Evolutionary conservation across 345 rosid species (phyloP).

Genomic region (Bretschneidera sinensis): DNA sequence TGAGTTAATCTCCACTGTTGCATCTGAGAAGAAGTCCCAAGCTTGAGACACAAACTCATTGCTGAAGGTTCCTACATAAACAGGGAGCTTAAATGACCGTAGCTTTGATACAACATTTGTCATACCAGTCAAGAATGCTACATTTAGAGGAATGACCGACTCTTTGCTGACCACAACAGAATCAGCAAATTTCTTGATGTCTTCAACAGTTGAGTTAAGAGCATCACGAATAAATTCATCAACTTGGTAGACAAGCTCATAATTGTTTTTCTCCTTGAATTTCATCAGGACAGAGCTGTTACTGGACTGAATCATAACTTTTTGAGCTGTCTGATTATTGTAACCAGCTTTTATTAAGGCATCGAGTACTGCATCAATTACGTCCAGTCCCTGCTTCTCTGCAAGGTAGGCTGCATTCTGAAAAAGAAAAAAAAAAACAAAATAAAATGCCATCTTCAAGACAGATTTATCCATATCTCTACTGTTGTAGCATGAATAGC

Average conservation of each 20-base stretch:
- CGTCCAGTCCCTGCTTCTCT: conserved; percentile 42
- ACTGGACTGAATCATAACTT: conserved; percentile 81
- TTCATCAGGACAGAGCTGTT: conserved; percentile 65
- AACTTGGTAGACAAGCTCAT: conserved; percentile 59
- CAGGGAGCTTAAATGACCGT: conserved; percentile 43
- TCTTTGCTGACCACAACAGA: conserved; percentile 53
- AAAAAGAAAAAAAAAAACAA: conserved; percentile 18
- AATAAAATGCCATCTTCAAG: conserved; percentile 9
- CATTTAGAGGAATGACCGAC: conserved; percentile 40
- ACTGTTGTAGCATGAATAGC: not conserved
- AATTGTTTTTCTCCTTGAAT: conserved; percentile 42
- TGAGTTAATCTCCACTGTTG: conserved; percentile 73
- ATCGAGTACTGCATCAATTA: conserved; percentile 50
- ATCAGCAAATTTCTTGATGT: conserved; percentile 62
- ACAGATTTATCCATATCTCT: not conserved
- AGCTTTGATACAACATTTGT: conserved; percentile 52
- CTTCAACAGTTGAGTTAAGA: conserved; percentile 35
- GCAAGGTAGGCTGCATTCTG: conserved; percentile 80
- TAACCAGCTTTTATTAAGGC: conserved; percentile 63
- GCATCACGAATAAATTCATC: conserved; percentile 64
- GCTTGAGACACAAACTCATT: conserved; percentile 89
- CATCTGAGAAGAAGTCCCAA: conserved; percentile 81
- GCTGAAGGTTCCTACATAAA: conserved; percentile 60
- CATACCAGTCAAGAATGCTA: conserved; percentile 21
- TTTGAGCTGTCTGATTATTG: conserved; percentile 34